Conservation (phyloP, 371 early-diverging fungal species). For the Circinella minor region DNA sequence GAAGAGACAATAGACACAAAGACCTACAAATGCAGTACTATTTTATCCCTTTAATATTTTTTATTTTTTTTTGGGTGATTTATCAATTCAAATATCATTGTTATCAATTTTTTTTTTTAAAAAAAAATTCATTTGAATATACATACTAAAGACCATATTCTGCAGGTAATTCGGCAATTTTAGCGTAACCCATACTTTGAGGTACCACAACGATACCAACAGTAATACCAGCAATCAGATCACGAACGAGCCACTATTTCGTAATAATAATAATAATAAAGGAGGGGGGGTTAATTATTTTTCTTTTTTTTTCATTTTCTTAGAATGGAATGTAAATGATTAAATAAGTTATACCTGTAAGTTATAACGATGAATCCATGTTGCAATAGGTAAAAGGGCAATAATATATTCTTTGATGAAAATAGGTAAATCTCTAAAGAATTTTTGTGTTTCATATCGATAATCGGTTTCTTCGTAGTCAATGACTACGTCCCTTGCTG, state of each 20-base stretch:
- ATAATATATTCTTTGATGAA: slow-evolving; percentile 36
- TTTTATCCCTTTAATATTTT: not conserved
- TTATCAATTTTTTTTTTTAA: not conserved
- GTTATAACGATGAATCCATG: slow-evolving; percentile 82
- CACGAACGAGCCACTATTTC: slow-evolving; percentile 75
- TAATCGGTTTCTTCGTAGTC: slow-evolving; percentile 38
- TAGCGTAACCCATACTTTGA: slow-evolving; percentile 85
- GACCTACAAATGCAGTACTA: slow-evolving; percentile 72
- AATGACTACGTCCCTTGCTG: slow-evolving; percentile 32
- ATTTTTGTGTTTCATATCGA: slow-evolving; percentile 26
- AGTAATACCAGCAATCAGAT: slow-evolving; percentile 87
- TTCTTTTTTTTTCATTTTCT: not conserved
- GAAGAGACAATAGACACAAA: slow-evolving; percentile 78
- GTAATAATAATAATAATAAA: not conserved
- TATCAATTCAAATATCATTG: too few relatives aligned
- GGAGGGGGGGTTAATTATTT: not conserved
- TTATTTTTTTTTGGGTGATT: not conserved
- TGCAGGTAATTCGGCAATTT: slow-evolving; percentile 79
- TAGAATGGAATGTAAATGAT: not conserved
- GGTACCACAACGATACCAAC: slow-evolving; percentile 88
- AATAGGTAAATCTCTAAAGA: slow-evolving; percentile 31
- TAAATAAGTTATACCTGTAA: slow-evolving; percentile 16
- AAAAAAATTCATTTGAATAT: not conserved
- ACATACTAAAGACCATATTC: slow-evolving; percentile 87
- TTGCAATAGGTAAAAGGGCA: slow-evolving; percentile 65